Evolutionary conservation across 768 basidiomycete species (phyloP), one percentile per base, ranked within the genome.

Genomic region (Tubosaeta sp.): DNA sequence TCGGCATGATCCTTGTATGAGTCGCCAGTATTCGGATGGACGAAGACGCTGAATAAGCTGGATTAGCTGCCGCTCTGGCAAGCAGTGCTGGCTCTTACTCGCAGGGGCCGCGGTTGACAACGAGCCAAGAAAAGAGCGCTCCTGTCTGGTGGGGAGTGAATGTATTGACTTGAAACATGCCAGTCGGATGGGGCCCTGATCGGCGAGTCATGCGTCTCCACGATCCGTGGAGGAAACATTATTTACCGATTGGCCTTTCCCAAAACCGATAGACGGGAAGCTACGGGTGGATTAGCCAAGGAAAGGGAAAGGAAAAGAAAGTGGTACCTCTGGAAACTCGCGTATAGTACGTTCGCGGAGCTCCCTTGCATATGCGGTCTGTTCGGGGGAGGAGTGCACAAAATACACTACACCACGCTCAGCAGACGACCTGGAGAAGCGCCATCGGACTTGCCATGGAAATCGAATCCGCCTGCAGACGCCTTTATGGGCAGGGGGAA

Each of bases 121-220:
- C 78, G 16, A 87, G 75, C 79, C 80, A 88, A 4, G 80, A 73
- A 60, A 87, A 86, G 12, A 88, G 66, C 2, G 83, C 76, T 0
- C 86, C 86, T 0, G 82, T 86, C 60, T 87, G 80, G 57, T 81
- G 82, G 10, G 85, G 85, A 29, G 58, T 80, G 65, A 82, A 81
- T 1, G 79, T 80, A 60, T 87, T 80, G 52, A 86, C 76, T 62
- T 87, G 79, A 59, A 87, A 87, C 84, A 86, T 86, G 7, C 82
- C 76, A 9, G 78, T 79, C 0, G 86, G 81, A 56, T 87, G 86
- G 0, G 84, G 86, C 72, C 84, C 85, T 67, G 54, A 19, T 29
- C 13, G 5, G 6, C 8, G 38, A 14, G 44, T 54, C 13, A 61
- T n/a, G 8, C 1, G 3, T 14, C 31, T 42, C 8, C 27, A 38